Percentiles rank a stretch among this genome's conserved stretches.
phyloP scores from a whole-genome alignment of 306 rosid genomes.

The Purshia tridentata region DNA sequence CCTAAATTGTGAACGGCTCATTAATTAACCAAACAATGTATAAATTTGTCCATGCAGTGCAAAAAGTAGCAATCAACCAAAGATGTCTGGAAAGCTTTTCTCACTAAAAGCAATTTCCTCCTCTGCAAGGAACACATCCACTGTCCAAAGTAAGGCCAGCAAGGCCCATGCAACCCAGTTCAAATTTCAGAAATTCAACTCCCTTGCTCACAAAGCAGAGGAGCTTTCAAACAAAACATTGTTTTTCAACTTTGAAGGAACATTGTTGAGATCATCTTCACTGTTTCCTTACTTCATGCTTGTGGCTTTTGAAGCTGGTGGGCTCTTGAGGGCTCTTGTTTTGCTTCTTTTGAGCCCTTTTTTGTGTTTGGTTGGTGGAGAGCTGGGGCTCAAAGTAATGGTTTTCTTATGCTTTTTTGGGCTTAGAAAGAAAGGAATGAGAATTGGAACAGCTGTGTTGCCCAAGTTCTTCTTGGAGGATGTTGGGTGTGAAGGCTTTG shows the following conservation, averaged over 20 bases:
- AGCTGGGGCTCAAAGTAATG: constrained; percentile 50
- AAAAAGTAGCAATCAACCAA: not conserved
- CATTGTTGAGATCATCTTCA: constrained; percentile 45
- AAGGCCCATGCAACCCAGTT: constrained; percentile 12
- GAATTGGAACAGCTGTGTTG: constrained; percentile 56
- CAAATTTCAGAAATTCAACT: constrained; percentile 18
- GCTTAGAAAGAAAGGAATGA: constrained; percentile 36
- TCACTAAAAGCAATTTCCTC: constrained; percentile 6
- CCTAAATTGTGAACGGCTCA: not conserved
- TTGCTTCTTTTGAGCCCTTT: constrained; percentile 58
- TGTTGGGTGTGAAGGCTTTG: constrained; percentile 55
- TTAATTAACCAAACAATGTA: not conserved
- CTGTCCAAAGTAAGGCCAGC: constrained; percentile 4
- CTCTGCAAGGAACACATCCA: constrained; percentile 10
- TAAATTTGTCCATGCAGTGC: not conserved
- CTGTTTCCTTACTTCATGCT: constrained; percentile 73
- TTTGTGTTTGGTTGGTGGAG: constrained; percentile 50
- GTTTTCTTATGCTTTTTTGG: constrained; percentile 64
- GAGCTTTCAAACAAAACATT: constrained; percentile 27
- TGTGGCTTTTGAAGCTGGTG: constrained; percentile 75
- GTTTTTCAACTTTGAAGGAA: constrained; percentile 53
- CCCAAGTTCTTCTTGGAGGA: constrained; percentile 67
- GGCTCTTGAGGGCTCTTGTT: constrained; percentile 46
- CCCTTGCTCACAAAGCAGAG: constrained; percentile 16
- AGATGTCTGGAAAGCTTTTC: constrained; percentile 11